Base-by-base conservation (phyloP, 2,329 filamentous ascomycete species). In the Monilinia fructicola region DNA sequence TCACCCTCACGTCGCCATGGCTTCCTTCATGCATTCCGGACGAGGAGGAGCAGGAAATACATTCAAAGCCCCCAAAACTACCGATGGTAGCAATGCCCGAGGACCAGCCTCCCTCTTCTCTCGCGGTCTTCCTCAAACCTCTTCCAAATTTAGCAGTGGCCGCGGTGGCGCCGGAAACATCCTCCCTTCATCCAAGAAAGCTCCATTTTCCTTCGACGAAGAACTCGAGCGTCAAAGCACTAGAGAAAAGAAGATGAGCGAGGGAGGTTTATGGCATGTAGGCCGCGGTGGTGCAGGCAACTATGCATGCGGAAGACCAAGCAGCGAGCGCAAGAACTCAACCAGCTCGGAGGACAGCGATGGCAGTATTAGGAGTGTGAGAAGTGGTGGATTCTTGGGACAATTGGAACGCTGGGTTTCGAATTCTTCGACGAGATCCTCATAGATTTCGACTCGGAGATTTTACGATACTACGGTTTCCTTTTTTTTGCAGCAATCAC, bases 151-250 rank as follows among this genome's bases (percentile, higher is more conserved):
- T 69, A 70, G 64, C 67, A 67, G 69, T 23, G 75, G 75, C 16
- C 71, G 74, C 23, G 74, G 75, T 5, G 75, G 75, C 35, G 75
- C 74, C 21, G 75, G 75, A n/a, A 77, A 77, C 68, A 74, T 76
- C 54, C 72, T 71, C 64, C 56, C 66, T 18, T 68, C 46, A 12
- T 68, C 68, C 12, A 73, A 77, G 63, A 71, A 70, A 28, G 67
- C 74, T 16, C 70, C 73, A 21, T 76, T 76, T 69, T 74, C 72
- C 23, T 76, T 77, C 65, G 74, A 76, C 50, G 75, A 76, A 42
- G 75, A 76, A 54, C 70, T 77, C 16, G 71, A 71, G 12, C 70
- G 72, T 12, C 72, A 75, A 65, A 65, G 64, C 26, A 74, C 73
- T 31, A 71, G 74, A 28, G 74, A 76, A 44, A 59, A 67, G 54